phyloP scores from a whole-genome alignment of 2,329 filamentous ascomycete genomes.

The Scedosporium aurantiacum region DNA sequence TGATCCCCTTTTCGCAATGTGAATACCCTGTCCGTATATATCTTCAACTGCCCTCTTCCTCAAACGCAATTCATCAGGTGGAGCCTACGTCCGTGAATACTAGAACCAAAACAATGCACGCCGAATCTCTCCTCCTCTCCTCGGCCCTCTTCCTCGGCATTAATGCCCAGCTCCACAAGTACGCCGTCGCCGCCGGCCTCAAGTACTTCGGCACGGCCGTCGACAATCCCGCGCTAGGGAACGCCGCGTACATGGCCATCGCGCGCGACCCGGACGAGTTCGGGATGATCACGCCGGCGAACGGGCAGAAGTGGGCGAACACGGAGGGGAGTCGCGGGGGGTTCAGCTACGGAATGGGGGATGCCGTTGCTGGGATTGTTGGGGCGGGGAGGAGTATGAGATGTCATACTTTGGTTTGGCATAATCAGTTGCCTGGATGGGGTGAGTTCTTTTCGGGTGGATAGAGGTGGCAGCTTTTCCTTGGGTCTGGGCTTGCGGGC shows the following conservation, averaged over 20 bases:
- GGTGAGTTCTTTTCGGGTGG: slow-evolving; percentile 5
- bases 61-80: neutral
- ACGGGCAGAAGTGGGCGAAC: slow-evolving; percentile 53
- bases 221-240: slow-evolving; percentile 43
- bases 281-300: slow-evolving; percentile 53
- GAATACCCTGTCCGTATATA: too few species aligned
- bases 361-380: slow-evolving; percentile 38
- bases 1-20: too few species aligned
- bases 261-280: slow-evolving; percentile 46
- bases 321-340: slow-evolving; percentile 44
- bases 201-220: slow-evolving; percentile 56
- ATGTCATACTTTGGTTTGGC: slow-evolving; percentile 49
- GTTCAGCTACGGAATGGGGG: slow-evolving; percentile 49
- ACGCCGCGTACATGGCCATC: slow-evolving; percentile 43
- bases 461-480: neutral
- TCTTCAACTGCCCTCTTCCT: too few species aligned
- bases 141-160: neutral
- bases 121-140: neutral
- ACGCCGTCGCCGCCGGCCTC: slow-evolving; percentile 44
- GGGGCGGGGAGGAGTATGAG: slow-evolving; percentile 40
- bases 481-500: neutral
- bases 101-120: neutral
- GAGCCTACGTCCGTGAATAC: neutral
- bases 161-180: slow-evolving; percentile 31
- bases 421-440: slow-evolving; percentile 24